Evolutionary conservation across 2,329 filamentous ascomycete genomes (phyloP), one percentile per base, ranked within the genome.

Genomic region (Westerdykella sp.): DNA sequence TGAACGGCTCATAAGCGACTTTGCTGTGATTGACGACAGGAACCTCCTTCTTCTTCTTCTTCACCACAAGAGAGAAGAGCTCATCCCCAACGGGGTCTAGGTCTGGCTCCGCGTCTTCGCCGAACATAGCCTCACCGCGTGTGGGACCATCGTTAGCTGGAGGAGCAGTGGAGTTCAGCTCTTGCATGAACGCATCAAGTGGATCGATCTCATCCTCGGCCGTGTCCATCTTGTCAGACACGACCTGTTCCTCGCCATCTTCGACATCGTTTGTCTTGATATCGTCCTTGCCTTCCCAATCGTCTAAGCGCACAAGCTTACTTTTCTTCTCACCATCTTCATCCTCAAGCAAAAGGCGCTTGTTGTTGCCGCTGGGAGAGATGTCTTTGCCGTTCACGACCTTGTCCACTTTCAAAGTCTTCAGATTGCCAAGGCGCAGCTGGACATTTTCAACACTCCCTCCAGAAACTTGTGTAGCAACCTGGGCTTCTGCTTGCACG

Each of bases 141-240:
- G 65, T 66, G 41, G 67, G 48, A 9, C 51, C 37, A 38, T 62
- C 58, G 31, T 23, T 21, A 28, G 25, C 11, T 28, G 4, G 25
- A 28, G 25, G 25, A 28, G 25, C 25, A 10, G 7, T 28, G 14
- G 34, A 21, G 43, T 57, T 35, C 39, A 85, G 73, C 47, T 78
- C 80, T 41, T 82, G 84, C 93, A 98, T 98, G 71, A 94, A 98
- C n/a, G 89, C 91, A 70, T 98, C 93, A 31, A 98, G 73, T 6
- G 93, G 88, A 64, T 98, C 93, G 30, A 93, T 70, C 25, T 87
- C 80, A 37, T 89, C 87, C 42, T 88, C 83, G 43, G 81, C 75
- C 25, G 70, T 66, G 22, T 83, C 74, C 78, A 83, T 83, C 28
- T 69, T 59, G 4, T 28, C 25, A 12, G 7, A 7, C 11, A 10